Percentiles rank a stretch among this genome's conserved stretches.
These are phyloP conservation scores for Dictyostelium capitatum DNA, from an alignment of 78 protist genomes.

Conservation along the genomic window DNA sequence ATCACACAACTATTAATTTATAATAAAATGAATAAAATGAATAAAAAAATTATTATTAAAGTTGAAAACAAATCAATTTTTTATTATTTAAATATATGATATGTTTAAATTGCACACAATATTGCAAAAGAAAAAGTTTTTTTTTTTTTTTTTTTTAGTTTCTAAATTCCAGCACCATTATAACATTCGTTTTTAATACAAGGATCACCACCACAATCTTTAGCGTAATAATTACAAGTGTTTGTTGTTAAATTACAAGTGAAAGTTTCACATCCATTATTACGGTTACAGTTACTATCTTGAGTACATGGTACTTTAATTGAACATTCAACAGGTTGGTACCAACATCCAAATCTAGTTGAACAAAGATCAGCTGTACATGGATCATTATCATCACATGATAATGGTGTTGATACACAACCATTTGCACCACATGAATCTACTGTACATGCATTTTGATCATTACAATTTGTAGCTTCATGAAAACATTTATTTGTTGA, in stretches of 20 bases:
- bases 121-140: too few species aligned
- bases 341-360: neutral
- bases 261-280: slow-evolving; percentile 15
- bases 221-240: slow-evolving; percentile 7
- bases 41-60: too few species aligned
- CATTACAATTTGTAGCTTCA: neutral
- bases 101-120: too few species aligned
- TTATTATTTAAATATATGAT: too few species aligned
- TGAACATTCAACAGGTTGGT: slow-evolving; percentile 30
- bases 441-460: neutral
- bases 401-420: neutral
- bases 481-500: neutral
- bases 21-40: too few species aligned
- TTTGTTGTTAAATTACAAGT: slow-evolving; percentile 1
- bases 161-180: neutral
- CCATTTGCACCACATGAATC: neutral
- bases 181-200: slow-evolving; percentile 23
- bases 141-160: too few species aligned
- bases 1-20: too few species aligned
- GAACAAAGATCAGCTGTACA: slow-evolving; percentile 15
- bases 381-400: slow-evolving; percentile 10
- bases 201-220: slow-evolving; percentile 6
- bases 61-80: too few species aligned
- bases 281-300: neutral
- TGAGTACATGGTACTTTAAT: slow-evolving; percentile 15